Percentiles rank a stretch among this genome's conserved stretches.
Evolutionary conservation across 352 stramenopile species (phyloP).

Genomic region (Salisapilia sapeloensis): DNA sequence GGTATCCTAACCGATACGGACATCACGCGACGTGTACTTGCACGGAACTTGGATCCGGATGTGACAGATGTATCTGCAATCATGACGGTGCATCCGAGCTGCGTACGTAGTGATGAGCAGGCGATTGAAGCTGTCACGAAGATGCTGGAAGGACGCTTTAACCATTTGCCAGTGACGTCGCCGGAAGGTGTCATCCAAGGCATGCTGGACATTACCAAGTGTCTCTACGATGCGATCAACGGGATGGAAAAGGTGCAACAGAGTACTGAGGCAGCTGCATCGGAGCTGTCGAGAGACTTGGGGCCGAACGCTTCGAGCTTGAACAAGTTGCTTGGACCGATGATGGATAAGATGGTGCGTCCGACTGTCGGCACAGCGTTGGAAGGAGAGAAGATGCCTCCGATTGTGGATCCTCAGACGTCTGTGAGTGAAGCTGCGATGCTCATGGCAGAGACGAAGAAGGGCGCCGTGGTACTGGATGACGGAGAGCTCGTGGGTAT

Average conservation of each 20-base stretch:
- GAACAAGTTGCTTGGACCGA: constrained; percentile 56
- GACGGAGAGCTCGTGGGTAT: constrained; percentile 62
- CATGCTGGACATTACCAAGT: constrained; percentile 86
- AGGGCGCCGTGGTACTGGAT: constrained; percentile 66
- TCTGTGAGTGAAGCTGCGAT: constrained; percentile 55
- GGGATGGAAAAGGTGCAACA: constrained; percentile 79
- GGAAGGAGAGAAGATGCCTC: constrained; percentile 64
- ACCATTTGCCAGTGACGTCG: constrained; percentile 71
- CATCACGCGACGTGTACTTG: constrained; percentile 67
- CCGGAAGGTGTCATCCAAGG: constrained; percentile 48
- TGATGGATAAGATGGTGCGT: constrained; percentile 83
- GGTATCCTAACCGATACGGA: constrained; percentile 80
- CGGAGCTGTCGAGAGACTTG: constrained; percentile 65
- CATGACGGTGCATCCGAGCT: constrained; percentile 74
- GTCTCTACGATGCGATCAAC: constrained; percentile 74
- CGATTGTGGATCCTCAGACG: constrained; percentile 55
- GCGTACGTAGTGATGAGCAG: constrained; percentile 61
- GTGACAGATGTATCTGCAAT: constrained; percentile 60
- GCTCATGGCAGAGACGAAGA: constrained; percentile 75
- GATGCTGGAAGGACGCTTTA: constrained; percentile 80
- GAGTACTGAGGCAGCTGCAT: constrained; percentile 58
- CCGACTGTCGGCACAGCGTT: constrained; percentile 67
- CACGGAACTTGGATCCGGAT: constrained; percentile 64
- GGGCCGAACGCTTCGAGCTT: constrained; percentile 35
- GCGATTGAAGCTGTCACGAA: constrained; percentile 79